A percentile compares a stretch with the other conserved stretches of the same genome.
Evolutionary conservation across 208 protist genomes (phyloP).

Genomic region (Phytomonas francai): DNA sequence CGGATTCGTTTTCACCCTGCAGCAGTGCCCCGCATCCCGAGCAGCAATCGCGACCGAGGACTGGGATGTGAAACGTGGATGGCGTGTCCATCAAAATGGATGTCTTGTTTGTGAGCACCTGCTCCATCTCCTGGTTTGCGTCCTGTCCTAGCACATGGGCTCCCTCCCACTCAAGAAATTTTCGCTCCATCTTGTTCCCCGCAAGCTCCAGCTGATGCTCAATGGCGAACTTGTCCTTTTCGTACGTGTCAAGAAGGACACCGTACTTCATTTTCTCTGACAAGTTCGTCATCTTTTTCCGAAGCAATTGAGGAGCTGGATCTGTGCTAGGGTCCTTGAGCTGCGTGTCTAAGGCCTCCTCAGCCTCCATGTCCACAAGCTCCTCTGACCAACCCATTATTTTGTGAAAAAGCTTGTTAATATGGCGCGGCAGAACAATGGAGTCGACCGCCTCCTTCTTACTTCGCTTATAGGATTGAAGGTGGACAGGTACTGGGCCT

Average conservation of each 20-base stretch:
- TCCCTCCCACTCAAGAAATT: constrained; percentile 86
- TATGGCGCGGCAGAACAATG: constrained; percentile 74
- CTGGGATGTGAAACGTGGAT: constrained; percentile 56
- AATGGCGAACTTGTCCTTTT: constrained; percentile 85
- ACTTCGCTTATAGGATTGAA: constrained; percentile 50
- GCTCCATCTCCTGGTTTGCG: constrained; percentile 40
- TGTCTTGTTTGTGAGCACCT: constrained; percentile 57
- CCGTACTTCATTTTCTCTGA: constrained; percentile 84
- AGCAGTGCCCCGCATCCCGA: constrained; percentile 79
- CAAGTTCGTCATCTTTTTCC: constrained; percentile 50
- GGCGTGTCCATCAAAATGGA: constrained; percentile 76
- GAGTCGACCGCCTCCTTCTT: constrained; percentile 63
- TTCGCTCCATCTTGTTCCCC: constrained; percentile 70
- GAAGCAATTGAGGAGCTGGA: constrained; percentile 21
- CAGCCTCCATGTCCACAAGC: constrained; percentile 54
- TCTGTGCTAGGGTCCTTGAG: not conserved
- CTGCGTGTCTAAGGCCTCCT: not conserved
- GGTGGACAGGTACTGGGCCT: constrained; percentile 54
- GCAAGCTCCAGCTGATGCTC: constrained; percentile 73
- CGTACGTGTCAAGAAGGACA: constrained; percentile 73
- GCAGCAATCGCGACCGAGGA: constrained; percentile 79
- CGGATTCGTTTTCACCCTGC: constrained; percentile 57
- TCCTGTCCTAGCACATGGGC: constrained; percentile 80
- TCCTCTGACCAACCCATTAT: constrained; percentile 91
- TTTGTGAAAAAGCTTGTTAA: constrained; percentile 87